phyloP scores from a whole-genome alignment of 1,284 basidiomycete species.

The Fistulinella cinereoalba region DNA sequence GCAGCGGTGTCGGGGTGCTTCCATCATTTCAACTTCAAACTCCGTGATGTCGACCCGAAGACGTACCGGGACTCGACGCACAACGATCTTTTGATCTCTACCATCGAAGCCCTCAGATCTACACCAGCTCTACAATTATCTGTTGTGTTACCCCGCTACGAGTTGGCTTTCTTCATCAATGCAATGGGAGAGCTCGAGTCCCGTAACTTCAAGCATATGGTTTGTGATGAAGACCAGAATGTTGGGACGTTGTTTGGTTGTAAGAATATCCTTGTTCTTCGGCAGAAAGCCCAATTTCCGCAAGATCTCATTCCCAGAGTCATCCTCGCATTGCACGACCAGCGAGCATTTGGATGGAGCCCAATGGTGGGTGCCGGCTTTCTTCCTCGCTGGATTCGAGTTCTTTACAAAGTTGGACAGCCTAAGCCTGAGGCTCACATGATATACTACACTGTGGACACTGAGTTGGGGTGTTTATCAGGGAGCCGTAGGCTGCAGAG shows the following conservation, averaged over 20 bases:
- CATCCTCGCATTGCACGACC: neutral
- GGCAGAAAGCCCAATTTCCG: neutral
- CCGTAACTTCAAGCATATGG: neutral
- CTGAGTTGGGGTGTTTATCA: neutral
- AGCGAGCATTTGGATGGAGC: neutral
- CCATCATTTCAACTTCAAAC: neutral
- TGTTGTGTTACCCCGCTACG: slow-evolving; percentile 38
- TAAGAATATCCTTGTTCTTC: neutral
- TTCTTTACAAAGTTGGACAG: neutral
- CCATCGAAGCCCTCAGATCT: neutral
- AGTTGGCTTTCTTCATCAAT: neutral
- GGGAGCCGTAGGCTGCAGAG: neutral
- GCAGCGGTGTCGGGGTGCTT: slow-evolving; percentile 28
- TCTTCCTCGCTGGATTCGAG: neutral
- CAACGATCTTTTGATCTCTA: slow-evolving; percentile 30
- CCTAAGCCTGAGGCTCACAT: neutral
- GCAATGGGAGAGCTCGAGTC: neutral
- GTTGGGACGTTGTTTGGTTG: neutral
- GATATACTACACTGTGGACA: neutral
- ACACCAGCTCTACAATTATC: slow-evolving; percentile 18
- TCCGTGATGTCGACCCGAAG: too few relatives aligned
- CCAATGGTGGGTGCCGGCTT: too few relatives aligned
- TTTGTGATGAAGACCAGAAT: neutral
- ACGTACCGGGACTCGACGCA: too few relatives aligned
- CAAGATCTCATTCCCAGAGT: neutral